These are phyloP conservation scores for Aspergillus brunneoviolaceus DNA, from an alignment of 2,329 filamentous ascomycete genomes.

Conservation along the genomic window DNA sequence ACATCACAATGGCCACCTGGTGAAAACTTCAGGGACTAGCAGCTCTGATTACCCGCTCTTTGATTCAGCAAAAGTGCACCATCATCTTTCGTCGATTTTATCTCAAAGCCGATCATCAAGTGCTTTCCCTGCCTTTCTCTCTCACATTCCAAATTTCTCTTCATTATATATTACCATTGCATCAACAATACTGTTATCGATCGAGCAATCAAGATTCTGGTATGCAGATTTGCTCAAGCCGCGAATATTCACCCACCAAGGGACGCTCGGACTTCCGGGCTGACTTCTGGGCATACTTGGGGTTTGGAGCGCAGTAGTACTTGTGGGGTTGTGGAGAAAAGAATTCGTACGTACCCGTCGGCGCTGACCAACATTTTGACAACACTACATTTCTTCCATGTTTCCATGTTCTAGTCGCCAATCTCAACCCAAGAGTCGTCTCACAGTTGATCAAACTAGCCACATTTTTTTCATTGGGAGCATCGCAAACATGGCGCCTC, in stretches of 20 bases:
- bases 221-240: not conserved
- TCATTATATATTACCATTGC: not conserved
- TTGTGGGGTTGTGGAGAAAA: conserved; percentile 5
- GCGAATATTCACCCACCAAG: not conserved
- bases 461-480: not conserved
- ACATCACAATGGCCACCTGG: conserved; percentile 11
- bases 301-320: not conserved
- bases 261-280: not conserved
- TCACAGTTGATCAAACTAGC: not conserved
- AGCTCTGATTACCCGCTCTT: conserved; percentile 2
- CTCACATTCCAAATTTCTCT: not conserved
- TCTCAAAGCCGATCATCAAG: not conserved
- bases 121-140: not conserved
- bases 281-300: not conserved
- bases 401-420: not conserved
- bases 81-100: not conserved
- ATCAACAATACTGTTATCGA: not conserved
- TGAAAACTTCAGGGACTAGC: conserved; percentile 29
- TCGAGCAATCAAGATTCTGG: not conserved
- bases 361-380: not conserved
- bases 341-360: not conserved
- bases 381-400: not conserved
- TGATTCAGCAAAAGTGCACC: not conserved
- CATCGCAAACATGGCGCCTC: conserved; percentile 44
- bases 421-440: not conserved